Conservation (phyloP, 2,329 filamentous ascomycete species). For the Nectriaceae sp. region DNA sequence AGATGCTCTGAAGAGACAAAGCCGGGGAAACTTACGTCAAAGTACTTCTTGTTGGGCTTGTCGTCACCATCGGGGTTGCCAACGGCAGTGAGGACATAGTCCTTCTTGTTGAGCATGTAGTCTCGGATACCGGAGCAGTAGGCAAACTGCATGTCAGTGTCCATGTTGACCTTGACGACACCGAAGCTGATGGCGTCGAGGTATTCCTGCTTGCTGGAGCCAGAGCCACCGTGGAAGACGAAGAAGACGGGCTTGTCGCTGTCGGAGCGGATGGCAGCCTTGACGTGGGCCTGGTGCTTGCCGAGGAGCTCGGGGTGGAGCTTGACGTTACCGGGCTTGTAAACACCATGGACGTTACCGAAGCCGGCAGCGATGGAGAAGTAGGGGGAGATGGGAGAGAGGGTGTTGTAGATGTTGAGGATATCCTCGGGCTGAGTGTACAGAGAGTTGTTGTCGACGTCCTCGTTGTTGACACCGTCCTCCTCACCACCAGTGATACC, state of each 20-base stretch:
- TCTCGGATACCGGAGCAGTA: conserved; percentile 93
- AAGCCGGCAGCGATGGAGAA: conserved; percentile 98
- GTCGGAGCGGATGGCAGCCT: conserved; percentile 71
- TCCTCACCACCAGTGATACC: conserved; percentile 94
- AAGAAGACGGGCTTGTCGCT: conserved; percentile 96
- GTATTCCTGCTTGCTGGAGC: conserved; percentile 89
- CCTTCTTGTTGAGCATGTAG: conserved; percentile 92
- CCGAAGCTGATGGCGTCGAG: conserved; percentile 84
- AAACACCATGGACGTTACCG: conserved; percentile 98
- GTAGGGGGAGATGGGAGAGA: conserved; percentile 85
- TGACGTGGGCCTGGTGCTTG: conserved; percentile 94
- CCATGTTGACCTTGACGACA: conserved; percentile 99
- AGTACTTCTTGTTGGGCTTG: conserved; percentile 99
- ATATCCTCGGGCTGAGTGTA: conserved; percentile 99
- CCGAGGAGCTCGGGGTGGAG: conserved; percentile 92
- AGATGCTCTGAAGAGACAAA: background rate
- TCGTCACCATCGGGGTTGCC: conserved; percentile 95
- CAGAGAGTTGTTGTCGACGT: conserved; percentile 92
- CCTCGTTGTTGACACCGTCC: conserved; percentile 98
- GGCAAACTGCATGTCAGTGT: conserved; percentile 96
- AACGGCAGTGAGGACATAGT: conserved; percentile 83
- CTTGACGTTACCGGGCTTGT: conserved; percentile 97
- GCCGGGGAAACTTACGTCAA: conserved; percentile 50
- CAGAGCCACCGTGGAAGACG: conserved; percentile 98
- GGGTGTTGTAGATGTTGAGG: conserved; percentile 84